Conservation (phyloP, 2,329 filamentous ascomycete species). For the Penicillium vulpinum region DNA sequence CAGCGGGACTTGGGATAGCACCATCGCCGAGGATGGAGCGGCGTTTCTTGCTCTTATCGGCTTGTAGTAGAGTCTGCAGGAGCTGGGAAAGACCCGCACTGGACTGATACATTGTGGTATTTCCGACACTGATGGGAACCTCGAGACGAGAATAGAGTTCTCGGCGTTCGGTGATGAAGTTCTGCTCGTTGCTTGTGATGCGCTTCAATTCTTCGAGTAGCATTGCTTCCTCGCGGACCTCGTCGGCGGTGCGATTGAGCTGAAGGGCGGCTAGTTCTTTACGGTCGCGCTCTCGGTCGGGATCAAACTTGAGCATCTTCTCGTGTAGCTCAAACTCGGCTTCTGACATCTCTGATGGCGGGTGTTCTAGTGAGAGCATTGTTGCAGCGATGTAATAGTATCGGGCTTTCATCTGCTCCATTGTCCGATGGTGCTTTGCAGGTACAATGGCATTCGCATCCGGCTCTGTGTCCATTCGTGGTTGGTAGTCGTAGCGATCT, state of each 20-base stretch:
- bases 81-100: constrained; percentile 77
- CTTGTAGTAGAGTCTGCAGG: constrained; percentile 76
- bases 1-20: constrained; percentile 52
- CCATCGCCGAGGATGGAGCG: constrained; percentile 68
- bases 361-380: constrained; percentile 77
- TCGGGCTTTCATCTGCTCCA: constrained; percentile 88
- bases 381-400: constrained; percentile 86
- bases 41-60: constrained; percentile 87
- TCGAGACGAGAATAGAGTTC: constrained; percentile 87
- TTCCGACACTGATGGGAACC: constrained; percentile 69
- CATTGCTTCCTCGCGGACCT: constrained; percentile 88
- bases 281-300: constrained; percentile 72
- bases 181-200: constrained; percentile 82
- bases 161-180: constrained; percentile 81
- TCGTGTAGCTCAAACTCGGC: constrained; percentile 81
- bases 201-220: constrained; percentile 87
- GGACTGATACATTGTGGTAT: constrained; percentile 75
- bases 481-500: constrained; percentile 79
- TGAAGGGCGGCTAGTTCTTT: constrained; percentile 83
- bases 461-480: constrained; percentile 29
- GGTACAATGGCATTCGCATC: constrained; percentile 38
- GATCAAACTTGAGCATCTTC: constrained; percentile 82
- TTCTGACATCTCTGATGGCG: constrained; percentile 81
- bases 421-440: constrained; percentile 58
- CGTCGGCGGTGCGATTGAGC: constrained; percentile 76